Conservation (phyloP, 306 rosid genomes). For the Dryas octopetala region DNA sequence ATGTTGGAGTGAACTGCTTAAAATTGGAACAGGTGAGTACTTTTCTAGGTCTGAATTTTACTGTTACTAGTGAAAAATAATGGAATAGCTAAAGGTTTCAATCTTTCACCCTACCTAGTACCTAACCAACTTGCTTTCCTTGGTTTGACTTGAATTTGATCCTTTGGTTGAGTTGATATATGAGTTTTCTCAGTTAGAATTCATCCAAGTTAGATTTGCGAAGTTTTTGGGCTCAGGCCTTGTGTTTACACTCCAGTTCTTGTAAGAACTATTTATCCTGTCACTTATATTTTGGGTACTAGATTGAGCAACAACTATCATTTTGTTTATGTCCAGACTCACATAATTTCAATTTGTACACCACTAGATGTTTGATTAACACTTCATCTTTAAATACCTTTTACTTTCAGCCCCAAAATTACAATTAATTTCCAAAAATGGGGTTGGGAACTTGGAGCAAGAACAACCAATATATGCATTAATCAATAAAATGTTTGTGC, state of each 20-base stretch:
- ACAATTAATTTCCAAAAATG: background rate
- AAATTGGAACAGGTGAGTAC: constrained; percentile 38
- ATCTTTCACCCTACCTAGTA: background rate
- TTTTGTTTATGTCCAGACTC: background rate
- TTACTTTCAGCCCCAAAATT: background rate
- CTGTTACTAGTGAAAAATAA: background rate
- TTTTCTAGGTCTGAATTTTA: constrained; percentile 4
- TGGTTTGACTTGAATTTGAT: background rate
- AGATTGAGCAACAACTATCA: background rate
- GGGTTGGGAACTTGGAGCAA: too few relatives aligned
- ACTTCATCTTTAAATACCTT: background rate
- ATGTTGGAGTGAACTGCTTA: constrained; percentile 36
- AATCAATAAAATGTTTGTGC: background rate
- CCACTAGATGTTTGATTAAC: background rate
- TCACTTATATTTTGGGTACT: background rate
- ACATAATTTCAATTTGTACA: background rate
- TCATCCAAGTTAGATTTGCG: background rate
- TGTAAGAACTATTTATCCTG: background rate
- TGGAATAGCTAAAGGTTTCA: background rate
- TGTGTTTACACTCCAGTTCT: background rate
- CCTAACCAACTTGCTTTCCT: background rate
- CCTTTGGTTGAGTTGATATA: background rate
- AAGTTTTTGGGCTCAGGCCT: background rate
- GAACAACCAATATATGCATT: too few relatives aligned
- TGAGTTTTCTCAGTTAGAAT: background rate